Base-by-base conservation (phyloP, 768 basidiomycete species). In the Boletellus emodensis region DNA sequence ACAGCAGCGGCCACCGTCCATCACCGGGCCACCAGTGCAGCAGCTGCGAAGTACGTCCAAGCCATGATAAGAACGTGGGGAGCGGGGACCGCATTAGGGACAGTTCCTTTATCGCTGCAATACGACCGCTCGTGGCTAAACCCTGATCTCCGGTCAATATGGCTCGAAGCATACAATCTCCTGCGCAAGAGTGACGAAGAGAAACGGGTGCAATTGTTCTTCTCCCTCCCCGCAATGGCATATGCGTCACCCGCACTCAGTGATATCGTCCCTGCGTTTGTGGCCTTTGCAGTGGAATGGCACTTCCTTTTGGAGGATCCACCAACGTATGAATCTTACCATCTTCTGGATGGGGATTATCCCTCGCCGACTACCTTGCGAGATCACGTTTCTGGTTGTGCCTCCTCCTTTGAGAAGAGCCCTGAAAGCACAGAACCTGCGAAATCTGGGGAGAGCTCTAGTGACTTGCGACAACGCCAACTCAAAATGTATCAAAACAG, bases 211-310 rank as follows among this genome's bases (percentile, higher is more conserved):
- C 41, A 35, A 7, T 30, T 71, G 20, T 46, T 58, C n/a, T 71
- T 71, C 44, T 59, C 60, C 3, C 57, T 70, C 10, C 52, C 67
- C 20, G 61, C 65, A 8, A 59, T 71, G 57, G 62, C 46, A 12
- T 72, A 69, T 46, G 51, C 44, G 3, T 62, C 62, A 9, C 45
- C 62, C 1, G 8, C 44, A 0, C 22, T 49, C 33, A 15, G 46
- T 3, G 42, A 47, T n/a, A 49, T 69, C 20, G 53, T 67, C 13
- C 54, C 63, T 11, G 58, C 61, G 3, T 47, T 73, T 2, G 48
- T 74, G 6, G 64, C 72, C 0, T 67, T 71, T 52, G 53, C 55
- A 6, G 42, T 49, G 2, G 40, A 54, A 18, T 42, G 60, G 30
- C 44, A 46, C 12, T 57, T 59, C 47, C 3, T 7, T 26, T 18